Evolutionary conservation across 2,329 filamentous ascomycete species (phyloP).

Genomic region (Colletotrichum falcatum): DNA sequence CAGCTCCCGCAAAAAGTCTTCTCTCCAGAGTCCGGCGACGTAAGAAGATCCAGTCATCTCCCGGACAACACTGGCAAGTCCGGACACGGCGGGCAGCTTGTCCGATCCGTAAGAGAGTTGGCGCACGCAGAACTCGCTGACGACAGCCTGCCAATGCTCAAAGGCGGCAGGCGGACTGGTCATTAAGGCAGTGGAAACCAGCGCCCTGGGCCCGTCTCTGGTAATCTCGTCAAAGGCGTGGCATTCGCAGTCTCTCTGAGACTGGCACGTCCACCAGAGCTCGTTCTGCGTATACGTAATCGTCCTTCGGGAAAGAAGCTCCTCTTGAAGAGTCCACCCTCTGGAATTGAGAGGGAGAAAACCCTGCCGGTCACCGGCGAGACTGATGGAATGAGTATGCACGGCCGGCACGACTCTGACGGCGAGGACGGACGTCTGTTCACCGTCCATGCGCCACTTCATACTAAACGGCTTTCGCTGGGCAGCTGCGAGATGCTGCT

Average conservation of each 20-base stretch:
- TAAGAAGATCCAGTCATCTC: background rate
- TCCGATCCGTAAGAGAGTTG: background rate
- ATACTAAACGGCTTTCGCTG: background rate
- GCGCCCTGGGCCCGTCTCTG: too few relatives aligned
- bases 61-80: background rate
- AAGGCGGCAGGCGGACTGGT: background rate
- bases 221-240: background rate
- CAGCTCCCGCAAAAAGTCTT: background rate
- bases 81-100: slow-evolving; percentile 1
- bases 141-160: background rate
- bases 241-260: background rate
- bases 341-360: background rate
- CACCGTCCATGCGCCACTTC: background rate
- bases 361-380: background rate
- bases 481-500: background rate
- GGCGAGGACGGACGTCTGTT: background rate
- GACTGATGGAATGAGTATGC: background rate
- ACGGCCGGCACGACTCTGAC: background rate
- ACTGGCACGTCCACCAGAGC: background rate
- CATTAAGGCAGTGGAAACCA: background rate
- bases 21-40: background rate
- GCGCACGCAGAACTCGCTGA: background rate
- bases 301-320: background rate
- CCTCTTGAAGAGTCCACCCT: background rate
- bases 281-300: background rate